A percentile compares a stretch with the other conserved stretches of the same genome.
These are phyloP conservation scores for Phytopythium boreale DNA, from an alignment of 352 stramenopile genomes.

Conservation along the genomic window DNA sequence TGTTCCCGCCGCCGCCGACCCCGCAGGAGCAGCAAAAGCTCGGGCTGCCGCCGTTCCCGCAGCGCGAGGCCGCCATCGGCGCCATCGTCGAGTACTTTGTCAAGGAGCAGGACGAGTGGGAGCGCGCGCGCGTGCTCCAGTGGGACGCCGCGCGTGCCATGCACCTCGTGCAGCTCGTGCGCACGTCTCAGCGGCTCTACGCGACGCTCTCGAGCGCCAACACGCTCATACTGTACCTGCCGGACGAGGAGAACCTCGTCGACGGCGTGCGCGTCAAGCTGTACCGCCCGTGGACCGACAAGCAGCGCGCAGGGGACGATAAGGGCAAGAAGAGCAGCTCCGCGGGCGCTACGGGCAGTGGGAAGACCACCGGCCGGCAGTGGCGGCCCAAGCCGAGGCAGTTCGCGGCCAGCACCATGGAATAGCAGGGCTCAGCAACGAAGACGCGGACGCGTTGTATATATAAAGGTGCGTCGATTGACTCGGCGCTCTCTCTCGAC, in stretches of 20 bases:
- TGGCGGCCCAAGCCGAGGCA: constrained; percentile 73
- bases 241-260: constrained; percentile 46
- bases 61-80: constrained; percentile 39
- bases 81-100: constrained; percentile 75
- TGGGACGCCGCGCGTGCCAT: constrained; percentile 61
- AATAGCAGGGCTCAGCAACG: not conserved
- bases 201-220: constrained; percentile 49
- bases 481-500: no score
- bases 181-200: constrained; percentile 58
- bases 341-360: no score
- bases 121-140: constrained; percentile 64
- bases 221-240: constrained; percentile 66
- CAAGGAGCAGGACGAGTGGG: constrained; percentile 66
- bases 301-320: not conserved
- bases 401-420: constrained; percentile 31
- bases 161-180: constrained; percentile 67
- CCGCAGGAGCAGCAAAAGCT: constrained; percentile 17
- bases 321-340: not conserved
- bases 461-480: no score
- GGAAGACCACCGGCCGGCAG: constrained; percentile 10
- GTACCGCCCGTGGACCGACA: constrained; percentile 31
- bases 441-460: no score
- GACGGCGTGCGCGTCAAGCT: constrained; percentile 62
- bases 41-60: constrained; percentile 54
- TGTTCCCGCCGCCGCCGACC: constrained; percentile 38